Percentiles rank a stretch among this genome's conserved stretches.
Evolutionary conservation across 768 basidiomycete species (phyloP).

Genomic region (Boletellus ananas): DNA sequence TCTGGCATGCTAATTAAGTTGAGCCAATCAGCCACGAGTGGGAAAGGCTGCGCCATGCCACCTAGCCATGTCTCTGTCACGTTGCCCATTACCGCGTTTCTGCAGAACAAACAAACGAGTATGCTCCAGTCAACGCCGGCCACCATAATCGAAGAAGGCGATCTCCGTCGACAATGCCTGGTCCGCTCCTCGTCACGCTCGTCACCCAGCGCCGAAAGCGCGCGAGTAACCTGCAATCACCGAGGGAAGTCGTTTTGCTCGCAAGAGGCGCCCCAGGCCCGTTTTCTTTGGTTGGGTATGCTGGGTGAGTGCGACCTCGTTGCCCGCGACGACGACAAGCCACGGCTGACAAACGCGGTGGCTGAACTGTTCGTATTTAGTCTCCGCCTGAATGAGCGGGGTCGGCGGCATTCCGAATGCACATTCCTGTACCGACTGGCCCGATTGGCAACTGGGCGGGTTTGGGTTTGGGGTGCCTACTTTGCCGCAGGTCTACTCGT

Average conservation of each 20-base stretch:
- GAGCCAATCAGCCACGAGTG: conserved; percentile 19
- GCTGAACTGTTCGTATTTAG: background rate
- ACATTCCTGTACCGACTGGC: conserved; percentile 4
- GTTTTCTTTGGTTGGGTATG: background rate
- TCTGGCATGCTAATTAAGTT: conserved; percentile 6
- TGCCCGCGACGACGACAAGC: conserved; percentile 8
- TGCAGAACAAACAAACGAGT: background rate
- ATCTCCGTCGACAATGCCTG: background rate
- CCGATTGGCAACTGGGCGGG: conserved; percentile 12
- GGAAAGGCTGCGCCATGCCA: conserved; percentile 16
- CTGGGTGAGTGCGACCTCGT: conserved; percentile 2
- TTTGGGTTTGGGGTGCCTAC: background rate
- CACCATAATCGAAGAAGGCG: background rate
- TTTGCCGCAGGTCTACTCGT: background rate
- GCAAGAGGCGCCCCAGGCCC: background rate
- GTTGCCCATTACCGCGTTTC: conserved; percentile 9
- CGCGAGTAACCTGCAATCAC: background rate
- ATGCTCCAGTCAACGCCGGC: background rate
- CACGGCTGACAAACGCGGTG: conserved; percentile 7
- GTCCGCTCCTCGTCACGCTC: background rate
- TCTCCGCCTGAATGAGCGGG: conserved; percentile 17
- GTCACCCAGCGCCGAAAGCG: background rate
- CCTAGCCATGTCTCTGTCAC: conserved; percentile 11
- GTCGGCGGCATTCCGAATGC: background rate
- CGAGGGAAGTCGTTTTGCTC: background rate